Conservation (phyloP, 805 yeast genomes). For the Cyberlindnera saturnus region DNA sequence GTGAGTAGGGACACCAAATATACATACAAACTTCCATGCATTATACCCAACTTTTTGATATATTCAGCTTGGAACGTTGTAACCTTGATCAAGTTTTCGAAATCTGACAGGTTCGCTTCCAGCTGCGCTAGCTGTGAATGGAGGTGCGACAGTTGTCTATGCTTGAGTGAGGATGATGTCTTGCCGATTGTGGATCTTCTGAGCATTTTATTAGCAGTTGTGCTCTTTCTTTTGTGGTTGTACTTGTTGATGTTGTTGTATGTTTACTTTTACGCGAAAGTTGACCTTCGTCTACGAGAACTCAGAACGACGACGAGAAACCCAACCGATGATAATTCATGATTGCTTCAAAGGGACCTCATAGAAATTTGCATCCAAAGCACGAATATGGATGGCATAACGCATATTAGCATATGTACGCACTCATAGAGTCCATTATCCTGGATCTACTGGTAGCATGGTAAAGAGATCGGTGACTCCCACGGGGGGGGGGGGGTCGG, state of each 20-base stretch:
- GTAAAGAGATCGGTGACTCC: too few relatives aligned
- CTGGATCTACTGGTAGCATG: too few relatives aligned
- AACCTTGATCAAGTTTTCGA: conserved; percentile 43
- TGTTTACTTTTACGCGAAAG: background rate
- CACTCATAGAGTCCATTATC: too few relatives aligned
- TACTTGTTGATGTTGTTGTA: background rate
- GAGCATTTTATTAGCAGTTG: conserved; percentile 2
- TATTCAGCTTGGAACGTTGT: conserved; percentile 47
- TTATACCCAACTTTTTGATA: conserved; percentile 47
- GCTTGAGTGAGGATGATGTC: conserved; percentile 22
- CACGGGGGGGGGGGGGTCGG: too few relatives aligned
- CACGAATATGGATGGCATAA: too few relatives aligned
- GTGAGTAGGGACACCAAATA: background rate
- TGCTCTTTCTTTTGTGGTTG: background rate
- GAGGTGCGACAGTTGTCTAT: conserved; percentile 44
- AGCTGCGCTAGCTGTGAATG: conserved; percentile 48
- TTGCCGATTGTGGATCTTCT: conserved; percentile 17
- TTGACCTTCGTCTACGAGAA: too few relatives aligned
- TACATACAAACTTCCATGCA: conserved; percentile 46
- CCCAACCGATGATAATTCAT: too few relatives aligned
- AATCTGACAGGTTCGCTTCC: conserved; percentile 49
- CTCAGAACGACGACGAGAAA: too few relatives aligned
- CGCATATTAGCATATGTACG: too few relatives aligned
- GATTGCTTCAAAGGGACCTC: too few relatives aligned
- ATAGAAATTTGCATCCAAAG: too few relatives aligned